Conservation (phyloP, 1,284 basidiomycete species). For the Sanghuangporus weigelae region DNA sequence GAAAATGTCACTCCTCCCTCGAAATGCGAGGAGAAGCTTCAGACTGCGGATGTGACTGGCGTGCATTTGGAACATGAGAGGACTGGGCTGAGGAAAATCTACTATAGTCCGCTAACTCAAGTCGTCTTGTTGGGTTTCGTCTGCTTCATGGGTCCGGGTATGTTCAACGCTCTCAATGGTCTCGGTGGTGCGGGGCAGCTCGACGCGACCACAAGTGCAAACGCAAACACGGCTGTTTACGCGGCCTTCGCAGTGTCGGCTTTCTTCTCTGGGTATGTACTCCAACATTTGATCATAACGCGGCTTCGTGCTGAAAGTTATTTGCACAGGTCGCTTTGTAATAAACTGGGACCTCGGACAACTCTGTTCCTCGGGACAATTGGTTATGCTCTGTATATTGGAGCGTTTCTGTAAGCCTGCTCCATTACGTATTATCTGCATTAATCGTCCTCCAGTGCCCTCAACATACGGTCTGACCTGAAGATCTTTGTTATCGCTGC, state of each 20-base stretch:
- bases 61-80: not conserved
- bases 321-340: conserved; percentile 11
- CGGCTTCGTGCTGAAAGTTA: not conserved
- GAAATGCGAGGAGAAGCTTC: not conserved
- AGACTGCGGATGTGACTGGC: not conserved
- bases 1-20: too few relatives aligned
- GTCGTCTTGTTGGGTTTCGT: conserved; percentile 28
- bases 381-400: conserved; percentile 46
- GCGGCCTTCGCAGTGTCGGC: conserved; percentile 26
- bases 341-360: conserved; percentile 37
- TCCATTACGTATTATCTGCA: not conserved
- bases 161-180: conserved; percentile 28
- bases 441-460: conserved; percentile 21
- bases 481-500: conserved; percentile 46
- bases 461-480: conserved; percentile 25
- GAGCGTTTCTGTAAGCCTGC: conserved; percentile 32
- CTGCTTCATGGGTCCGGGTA: conserved; percentile 30
- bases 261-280: conserved; percentile 20
- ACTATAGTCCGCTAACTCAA: conserved; percentile 26
- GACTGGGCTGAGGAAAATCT: conserved; percentile 21
- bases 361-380: conserved; percentile 45
- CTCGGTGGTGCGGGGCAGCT: conserved; percentile 30
- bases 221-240: conserved; percentile 26
- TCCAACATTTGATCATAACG: not conserved
- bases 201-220: conserved; percentile 25